Conservation (phyloP, 2,329 filamentous ascomycete genomes). For the Emericellopsis atlantica region DNA sequence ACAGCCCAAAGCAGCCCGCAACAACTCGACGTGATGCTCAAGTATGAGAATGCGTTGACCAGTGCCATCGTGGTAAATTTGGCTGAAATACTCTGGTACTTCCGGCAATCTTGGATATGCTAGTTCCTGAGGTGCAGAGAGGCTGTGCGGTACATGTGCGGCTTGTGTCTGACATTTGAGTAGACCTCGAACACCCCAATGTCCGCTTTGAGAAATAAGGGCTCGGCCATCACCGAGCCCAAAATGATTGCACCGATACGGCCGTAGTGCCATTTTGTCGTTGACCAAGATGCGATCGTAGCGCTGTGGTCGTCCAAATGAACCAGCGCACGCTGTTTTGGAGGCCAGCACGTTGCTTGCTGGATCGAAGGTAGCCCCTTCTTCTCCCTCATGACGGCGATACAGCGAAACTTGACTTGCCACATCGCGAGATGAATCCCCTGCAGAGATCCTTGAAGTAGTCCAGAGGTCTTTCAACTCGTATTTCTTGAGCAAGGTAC, state of each 20-base stretch:
- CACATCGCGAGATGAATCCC: slow-evolving; percentile 20
- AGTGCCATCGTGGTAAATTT: no score
- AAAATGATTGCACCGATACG: slow-evolving; percentile 41
- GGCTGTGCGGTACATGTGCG: no score
- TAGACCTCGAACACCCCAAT: slow-evolving; percentile 42
- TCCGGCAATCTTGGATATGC: no score
- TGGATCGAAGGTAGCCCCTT: slow-evolving; percentile 54
- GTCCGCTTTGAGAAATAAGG: slow-evolving; percentile 31
- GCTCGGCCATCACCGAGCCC: slow-evolving; percentile 18
- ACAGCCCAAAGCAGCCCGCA: slow-evolving; percentile 29
- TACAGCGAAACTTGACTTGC: slow-evolving; percentile 2
- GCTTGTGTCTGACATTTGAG: no score
- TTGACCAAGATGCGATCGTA: slow-evolving; percentile 52
- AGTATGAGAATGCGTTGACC: no score
- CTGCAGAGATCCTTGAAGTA: slow-evolving; percentile 26
- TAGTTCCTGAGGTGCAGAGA: no score
- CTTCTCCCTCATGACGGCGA: slow-evolving; percentile 41
- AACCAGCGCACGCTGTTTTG: slow-evolving; percentile 28
- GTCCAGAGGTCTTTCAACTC: slow-evolving; percentile 41
- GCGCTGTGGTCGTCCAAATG: slow-evolving; percentile 45
- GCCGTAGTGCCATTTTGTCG: slow-evolving; percentile 19
- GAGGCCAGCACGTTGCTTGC: slow-evolving; percentile 41
- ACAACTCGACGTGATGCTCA: slow-evolving; percentile 25
- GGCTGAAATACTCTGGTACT: no score
- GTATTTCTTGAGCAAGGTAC: slow-evolving; percentile 28